Conservation (phyloP, 306 rosid species). For the Trifolium subterraneum region DNA sequence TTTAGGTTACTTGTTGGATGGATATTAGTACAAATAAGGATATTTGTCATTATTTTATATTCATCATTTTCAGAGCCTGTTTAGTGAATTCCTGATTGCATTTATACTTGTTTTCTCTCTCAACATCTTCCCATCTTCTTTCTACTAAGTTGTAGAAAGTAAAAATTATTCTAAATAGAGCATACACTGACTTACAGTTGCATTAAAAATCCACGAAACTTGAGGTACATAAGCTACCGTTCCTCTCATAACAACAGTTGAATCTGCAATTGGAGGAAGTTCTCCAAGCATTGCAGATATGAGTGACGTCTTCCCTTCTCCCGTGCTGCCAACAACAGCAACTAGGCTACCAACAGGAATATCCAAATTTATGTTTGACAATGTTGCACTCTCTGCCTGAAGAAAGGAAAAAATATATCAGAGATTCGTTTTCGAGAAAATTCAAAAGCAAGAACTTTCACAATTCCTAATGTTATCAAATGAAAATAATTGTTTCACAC, state of each 20-base stretch:
- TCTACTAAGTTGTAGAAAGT: constrained; percentile 10
- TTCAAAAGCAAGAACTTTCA: constrained; percentile 29
- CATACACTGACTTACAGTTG: constrained; percentile 69
- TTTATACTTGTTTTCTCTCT: constrained; percentile 21
- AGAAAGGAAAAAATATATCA: constrained; percentile 28
- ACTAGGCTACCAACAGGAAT: constrained; percentile 79
- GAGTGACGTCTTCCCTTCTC: constrained; percentile 96
- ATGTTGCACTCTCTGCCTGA: constrained; percentile 76
- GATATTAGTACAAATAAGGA: neutral
- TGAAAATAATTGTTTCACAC: constrained; percentile 18
- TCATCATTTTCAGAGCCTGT: constrained; percentile 22
- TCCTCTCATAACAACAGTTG: constrained; percentile 73
- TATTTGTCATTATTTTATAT: constrained; percentile 13
- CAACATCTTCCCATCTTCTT: constrained; percentile 28
- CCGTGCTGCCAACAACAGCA: constrained; percentile 97
- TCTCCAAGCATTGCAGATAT: constrained; percentile 96
- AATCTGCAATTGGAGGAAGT: constrained; percentile 62
- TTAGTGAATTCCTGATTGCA: constrained; percentile 5
- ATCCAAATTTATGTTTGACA: constrained; percentile 80
- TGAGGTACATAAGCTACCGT: constrained; percentile 91
- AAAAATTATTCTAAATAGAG: constrained; percentile 29
- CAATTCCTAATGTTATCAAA: constrained; percentile 25
- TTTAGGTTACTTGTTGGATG: neutral
- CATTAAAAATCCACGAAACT: constrained; percentile 97
- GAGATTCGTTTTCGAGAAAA: constrained; percentile 20